These are phyloP conservation scores for Solanum pennellii DNA, from an alignment of 257 asterid genomes.

Conservation along the genomic window DNA sequence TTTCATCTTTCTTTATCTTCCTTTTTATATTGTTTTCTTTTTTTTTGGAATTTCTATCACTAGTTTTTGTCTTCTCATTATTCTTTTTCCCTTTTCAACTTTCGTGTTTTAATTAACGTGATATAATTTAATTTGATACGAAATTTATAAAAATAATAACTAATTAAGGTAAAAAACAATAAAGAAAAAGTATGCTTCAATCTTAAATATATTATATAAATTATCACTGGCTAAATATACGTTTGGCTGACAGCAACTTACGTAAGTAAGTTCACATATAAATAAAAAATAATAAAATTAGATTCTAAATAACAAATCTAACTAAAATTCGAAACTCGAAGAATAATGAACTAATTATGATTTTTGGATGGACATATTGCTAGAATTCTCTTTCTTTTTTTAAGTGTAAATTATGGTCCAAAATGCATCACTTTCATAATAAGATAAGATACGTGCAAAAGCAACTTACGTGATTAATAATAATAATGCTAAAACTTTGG, in stretches of 20 bases:
- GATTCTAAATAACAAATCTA: not conserved
- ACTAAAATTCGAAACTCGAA: not conserved
- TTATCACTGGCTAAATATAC: not conserved
- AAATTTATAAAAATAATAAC: not conserved
- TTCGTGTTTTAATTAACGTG: not conserved
- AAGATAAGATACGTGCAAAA: conserved; percentile 1
- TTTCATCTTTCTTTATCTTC: not conserved
- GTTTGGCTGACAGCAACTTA: not conserved
- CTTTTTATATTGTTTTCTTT: not conserved
- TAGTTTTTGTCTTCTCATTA: not conserved
- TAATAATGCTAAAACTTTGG: not conserved
- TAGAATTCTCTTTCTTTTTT: not conserved
- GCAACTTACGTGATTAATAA: not conserved
- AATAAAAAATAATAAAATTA: not conserved
- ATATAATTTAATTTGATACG: not conserved
- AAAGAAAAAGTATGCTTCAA: not conserved
- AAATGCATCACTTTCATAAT: not conserved
- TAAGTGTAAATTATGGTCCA: not conserved
- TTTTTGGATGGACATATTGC: not conserved
- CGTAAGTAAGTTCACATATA: not conserved
- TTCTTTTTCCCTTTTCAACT: not conserved
- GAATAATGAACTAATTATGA: not conserved
- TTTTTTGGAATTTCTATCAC: not conserved
- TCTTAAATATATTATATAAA: not conserved
- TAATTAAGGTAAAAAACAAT: not conserved